Base-by-base conservation (phyloP, 345 rosid species). In the Corchorus olitorius region DNA sequence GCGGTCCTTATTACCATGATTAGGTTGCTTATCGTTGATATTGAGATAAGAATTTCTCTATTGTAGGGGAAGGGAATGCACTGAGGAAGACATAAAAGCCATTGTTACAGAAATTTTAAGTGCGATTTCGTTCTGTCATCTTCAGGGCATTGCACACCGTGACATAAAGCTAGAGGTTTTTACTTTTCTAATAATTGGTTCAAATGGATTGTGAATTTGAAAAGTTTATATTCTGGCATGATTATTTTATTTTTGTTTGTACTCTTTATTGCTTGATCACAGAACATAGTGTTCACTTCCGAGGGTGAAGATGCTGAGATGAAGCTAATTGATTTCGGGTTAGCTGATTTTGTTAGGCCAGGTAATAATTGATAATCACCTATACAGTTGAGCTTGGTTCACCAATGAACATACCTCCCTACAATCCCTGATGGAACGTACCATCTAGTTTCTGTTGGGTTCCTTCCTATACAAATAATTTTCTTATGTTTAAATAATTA, bases 321-420 rank as follows among this genome's bases (percentile, higher is more conserved):
- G 89, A 92, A 87, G 84, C 91, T 91, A 56, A 92, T 92, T 65
- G 95, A 90, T 79, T 92, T 93, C 79, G 97, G 97, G 67, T 94
- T 93, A 77, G 91, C 97, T 20, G 97, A 93, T 82, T 93, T 93
- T 78, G 76, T 88, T 77, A 86, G 84, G 78, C 91, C 97, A 76
- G 97, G 97, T 93, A 85, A 70, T 52, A 55, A 41, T 49, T 73
- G 48, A 73, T 34, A 20, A 75, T 19, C 39, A 70, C 5, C 39
- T 19, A 77, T 15, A 20, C n/a, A 1, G 62, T 19, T 49, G 27
- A 41, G 33, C 45, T 67, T 76, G 73, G 53, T 67, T 33, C 41
- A 22, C 60, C 19, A 22, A 5, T 45, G 56, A 46, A 20, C 41
- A 6, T 7, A 39, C 71, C 35, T 75, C 50, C 54, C 37, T 67